Conservation (phyloP, 2,329 filamentous ascomycete species). For the Polytolypa hystricis region DNA sequence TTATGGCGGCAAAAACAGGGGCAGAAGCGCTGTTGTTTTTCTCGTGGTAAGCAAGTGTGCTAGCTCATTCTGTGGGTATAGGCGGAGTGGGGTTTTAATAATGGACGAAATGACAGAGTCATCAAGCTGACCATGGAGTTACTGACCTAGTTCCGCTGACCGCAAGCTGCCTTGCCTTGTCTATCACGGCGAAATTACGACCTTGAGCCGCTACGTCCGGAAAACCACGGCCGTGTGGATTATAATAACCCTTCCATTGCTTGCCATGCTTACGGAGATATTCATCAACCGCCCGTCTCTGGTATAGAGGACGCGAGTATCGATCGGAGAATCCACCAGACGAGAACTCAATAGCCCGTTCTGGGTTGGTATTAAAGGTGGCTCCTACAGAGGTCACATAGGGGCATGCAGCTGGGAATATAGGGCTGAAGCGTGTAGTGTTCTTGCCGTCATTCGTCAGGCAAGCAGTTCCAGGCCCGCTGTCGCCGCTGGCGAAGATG, state of each 20-base stretch:
- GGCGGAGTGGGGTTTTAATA: not conserved
- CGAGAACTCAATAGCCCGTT: conserved; percentile 44
- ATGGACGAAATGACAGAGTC: not conserved
- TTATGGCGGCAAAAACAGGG: conserved; percentile 52
- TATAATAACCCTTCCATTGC: conserved; percentile 37
- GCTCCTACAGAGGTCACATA: conserved; percentile 54
- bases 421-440: conserved; percentile 40
- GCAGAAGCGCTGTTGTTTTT: conserved; percentile 45
- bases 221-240: conserved; percentile 45
- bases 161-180: conserved; percentile 24
- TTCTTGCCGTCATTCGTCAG: conserved; percentile 45
- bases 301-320: conserved; percentile 39
- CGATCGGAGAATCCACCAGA: conserved; percentile 39
- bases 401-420: conserved; percentile 48
- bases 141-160: conserved; percentile 39
- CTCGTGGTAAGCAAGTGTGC: too few species aligned
- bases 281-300: conserved; percentile 32
- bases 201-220: conserved; percentile 53
- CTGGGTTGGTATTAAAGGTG: conserved; percentile 43
- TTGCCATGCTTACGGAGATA: conserved; percentile 35
- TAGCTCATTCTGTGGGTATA: not conserved
- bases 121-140: too few species aligned
- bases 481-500: conserved; percentile 53
- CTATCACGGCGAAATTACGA: conserved; percentile 28
- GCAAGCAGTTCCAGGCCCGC: conserved; percentile 45